Evolutionary conservation across 345 rosid genomes (phyloP).

Genomic region (Acer campestre): DNA sequence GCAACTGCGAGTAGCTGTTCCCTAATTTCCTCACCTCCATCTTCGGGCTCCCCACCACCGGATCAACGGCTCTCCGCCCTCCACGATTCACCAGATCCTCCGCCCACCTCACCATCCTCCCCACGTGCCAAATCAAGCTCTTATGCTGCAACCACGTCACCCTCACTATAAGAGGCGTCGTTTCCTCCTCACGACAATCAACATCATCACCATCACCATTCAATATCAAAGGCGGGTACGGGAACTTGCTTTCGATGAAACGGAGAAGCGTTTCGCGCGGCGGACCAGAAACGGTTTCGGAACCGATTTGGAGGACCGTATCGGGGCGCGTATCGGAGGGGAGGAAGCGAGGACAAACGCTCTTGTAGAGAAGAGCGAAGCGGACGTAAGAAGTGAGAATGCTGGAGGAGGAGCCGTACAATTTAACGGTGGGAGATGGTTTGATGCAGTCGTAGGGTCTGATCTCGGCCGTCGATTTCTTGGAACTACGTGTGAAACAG

Average conservation of each 20-base stretch:
- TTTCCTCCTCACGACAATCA: conserved; percentile 28
- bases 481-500: conserved; percentile 30
- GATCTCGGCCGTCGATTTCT: conserved; percentile 51
- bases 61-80: conserved; percentile 54
- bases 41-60: conserved; percentile 58
- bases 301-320: conserved; percentile 43
- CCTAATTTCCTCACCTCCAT: conserved; percentile 72
- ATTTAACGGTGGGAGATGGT: conserved; percentile 29
- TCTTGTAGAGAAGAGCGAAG: conserved; percentile 58
- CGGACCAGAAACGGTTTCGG: conserved; percentile 49
- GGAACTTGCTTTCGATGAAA: conserved; percentile 55
- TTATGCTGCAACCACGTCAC: conserved; percentile 55
- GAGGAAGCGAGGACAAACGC: conserved; percentile 40
- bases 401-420: conserved; percentile 42
- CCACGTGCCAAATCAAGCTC: conserved; percentile 62
- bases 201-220: conserved; percentile 23
- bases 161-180: conserved; percentile 48
- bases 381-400: conserved; percentile 47
- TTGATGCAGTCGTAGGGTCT: conserved; percentile 46
- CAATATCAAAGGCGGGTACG: conserved; percentile 45
- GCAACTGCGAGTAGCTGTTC: conserved; percentile 50
- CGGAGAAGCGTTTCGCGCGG: conserved; percentile 45
- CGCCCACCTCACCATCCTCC: conserved; percentile 68
- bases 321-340: conserved; percentile 27
- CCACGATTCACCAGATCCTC: conserved; percentile 66